Percentiles rank a stretch among this genome's conserved stretches.
Conservation (phyloP, 192 early-diverging fungal genomes). For the Coemansia guatemalensis region DNA sequence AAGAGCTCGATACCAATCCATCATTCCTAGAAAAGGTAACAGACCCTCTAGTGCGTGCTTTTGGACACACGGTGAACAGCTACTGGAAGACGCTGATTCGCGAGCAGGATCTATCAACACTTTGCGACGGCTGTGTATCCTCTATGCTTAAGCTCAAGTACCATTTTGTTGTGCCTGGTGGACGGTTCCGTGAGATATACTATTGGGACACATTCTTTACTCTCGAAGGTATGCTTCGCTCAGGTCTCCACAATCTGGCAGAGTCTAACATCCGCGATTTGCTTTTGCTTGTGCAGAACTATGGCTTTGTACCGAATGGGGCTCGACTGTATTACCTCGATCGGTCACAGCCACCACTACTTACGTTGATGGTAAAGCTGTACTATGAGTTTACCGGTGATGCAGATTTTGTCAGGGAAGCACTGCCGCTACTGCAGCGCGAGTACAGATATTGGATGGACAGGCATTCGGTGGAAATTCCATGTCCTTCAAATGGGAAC, state of each 20-base stretch:
- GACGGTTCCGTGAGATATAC: constrained; percentile 72
- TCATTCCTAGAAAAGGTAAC: constrained; percentile 51
- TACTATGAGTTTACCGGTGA: constrained; percentile 60
- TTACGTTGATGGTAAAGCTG: constrained; percentile 66
- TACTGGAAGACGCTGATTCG: constrained; percentile 65
- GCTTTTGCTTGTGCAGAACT: constrained; percentile 57
- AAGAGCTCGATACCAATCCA: constrained; percentile 36
- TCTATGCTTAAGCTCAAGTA: constrained; percentile 58
- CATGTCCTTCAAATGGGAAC: not conserved
- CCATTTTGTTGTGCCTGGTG: constrained; percentile 72
- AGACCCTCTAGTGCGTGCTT: constrained; percentile 54
- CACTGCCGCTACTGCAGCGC: constrained; percentile 57
- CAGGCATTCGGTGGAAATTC: constrained; percentile 54
- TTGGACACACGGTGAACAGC: constrained; percentile 49
- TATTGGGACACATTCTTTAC: constrained; percentile 77
- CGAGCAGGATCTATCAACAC: constrained; percentile 47
- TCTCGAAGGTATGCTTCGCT: constrained; percentile 62
- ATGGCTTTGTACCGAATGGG: constrained; percentile 76
- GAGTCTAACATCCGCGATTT: constrained; percentile 62
- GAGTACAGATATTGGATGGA: constrained; percentile 67
- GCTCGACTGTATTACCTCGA: constrained; percentile 73
- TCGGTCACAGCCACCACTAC: constrained; percentile 72
- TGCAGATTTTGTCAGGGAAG: constrained; percentile 38
- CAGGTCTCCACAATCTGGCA: constrained; percentile 54
- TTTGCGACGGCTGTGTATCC: constrained; percentile 60